A percentile compares a stretch with the other conserved stretches of the same genome.
Evolutionary conservation across 345 rosid genomes (phyloP).

Genomic region (Eucalyptus polybractea): DNA sequence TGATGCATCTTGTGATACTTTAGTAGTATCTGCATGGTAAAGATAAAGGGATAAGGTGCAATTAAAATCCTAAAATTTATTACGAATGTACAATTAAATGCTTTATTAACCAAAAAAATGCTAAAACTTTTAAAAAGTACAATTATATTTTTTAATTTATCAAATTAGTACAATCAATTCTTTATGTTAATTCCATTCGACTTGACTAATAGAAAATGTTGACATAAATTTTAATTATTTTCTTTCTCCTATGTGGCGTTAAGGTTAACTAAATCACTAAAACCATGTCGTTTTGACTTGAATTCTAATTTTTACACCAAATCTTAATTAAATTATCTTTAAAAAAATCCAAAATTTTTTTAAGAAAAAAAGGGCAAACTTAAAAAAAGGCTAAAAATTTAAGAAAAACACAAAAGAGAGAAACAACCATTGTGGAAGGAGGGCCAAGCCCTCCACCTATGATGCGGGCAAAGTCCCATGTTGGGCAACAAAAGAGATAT

Average conservation of each 20-base stretch:
- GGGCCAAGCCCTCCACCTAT: background rate
- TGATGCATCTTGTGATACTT: background rate
- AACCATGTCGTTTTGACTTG: background rate
- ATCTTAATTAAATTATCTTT: background rate
- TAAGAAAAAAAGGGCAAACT: too few relatives aligned
- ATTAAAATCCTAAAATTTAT: background rate
- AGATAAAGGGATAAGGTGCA: too few relatives aligned
- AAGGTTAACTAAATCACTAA: background rate
- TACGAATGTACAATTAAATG: too few relatives aligned
- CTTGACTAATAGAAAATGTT: background rate
- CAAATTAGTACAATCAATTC: background rate
- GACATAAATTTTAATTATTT: too few relatives aligned
- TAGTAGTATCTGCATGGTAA: background rate
- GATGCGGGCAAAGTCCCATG: background rate
- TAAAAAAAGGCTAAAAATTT: background rate
- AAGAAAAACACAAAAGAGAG: background rate
- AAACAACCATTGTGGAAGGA: background rate
- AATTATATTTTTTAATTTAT: too few relatives aligned
- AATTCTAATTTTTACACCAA: background rate
- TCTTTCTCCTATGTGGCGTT: background rate
- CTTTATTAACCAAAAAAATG: too few relatives aligned
- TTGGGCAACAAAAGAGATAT: too few relatives aligned
- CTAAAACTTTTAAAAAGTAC: background rate
- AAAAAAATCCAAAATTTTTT: too few relatives aligned
- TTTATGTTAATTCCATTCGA: too few relatives aligned